Percentiles rank a stretch among this genome's conserved stretches.
Evolutionary conservation across 2,329 filamentous ascomycete genomes (phyloP).

Genomic region (Lasiodiplodia theobromae): DNA sequence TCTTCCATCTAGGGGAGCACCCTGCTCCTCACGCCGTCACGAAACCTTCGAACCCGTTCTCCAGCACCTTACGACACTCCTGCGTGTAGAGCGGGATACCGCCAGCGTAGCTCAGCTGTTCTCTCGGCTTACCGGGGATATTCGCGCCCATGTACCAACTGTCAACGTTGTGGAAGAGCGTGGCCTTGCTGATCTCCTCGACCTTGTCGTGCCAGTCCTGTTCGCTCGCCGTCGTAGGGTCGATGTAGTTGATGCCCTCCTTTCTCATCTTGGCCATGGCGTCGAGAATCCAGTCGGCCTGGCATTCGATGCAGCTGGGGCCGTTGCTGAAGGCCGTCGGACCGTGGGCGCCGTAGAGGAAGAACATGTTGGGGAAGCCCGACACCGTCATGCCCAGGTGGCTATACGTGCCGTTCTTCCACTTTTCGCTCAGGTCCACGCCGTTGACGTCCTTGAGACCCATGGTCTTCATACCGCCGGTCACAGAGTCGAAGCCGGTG

Average conservation of each 20-base stretch:
- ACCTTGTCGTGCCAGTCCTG: slow-evolving; percentile 50
- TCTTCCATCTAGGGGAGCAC: background rate
- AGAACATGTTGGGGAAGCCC: slow-evolving; percentile 50
- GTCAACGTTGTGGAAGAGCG: slow-evolving; percentile 50
- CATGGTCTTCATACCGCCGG: slow-evolving; percentile 52
- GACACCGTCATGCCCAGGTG: slow-evolving; percentile 52
- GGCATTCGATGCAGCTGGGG: slow-evolving; percentile 49
- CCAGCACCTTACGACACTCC: slow-evolving; percentile 47
- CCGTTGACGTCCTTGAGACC: slow-evolving; percentile 47
- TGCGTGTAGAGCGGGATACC: slow-evolving; percentile 51
- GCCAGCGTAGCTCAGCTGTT: slow-evolving; percentile 55
- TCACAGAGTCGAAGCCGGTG: slow-evolving; percentile 56
- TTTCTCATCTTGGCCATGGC: slow-evolving; percentile 42
- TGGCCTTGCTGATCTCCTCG: slow-evolving; percentile 50
- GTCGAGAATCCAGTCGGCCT: slow-evolving; percentile 50
- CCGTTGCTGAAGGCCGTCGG: slow-evolving; percentile 54
- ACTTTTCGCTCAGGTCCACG: slow-evolving; percentile 47
- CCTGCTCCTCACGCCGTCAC: slow-evolving; percentile 30
- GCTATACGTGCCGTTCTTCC: slow-evolving; percentile 51
- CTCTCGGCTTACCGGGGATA: slow-evolving; percentile 54
- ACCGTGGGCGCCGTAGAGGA: slow-evolving; percentile 53
- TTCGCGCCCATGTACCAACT: slow-evolving; percentile 56
- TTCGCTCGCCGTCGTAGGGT: slow-evolving; percentile 48
- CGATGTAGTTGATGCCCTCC: slow-evolving; percentile 42
- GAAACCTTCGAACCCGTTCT: slow-evolving; percentile 46